Conservation (phyloP, 495 filamentous ascomycete species). For the Podospora pseudopauciseta region DNA sequence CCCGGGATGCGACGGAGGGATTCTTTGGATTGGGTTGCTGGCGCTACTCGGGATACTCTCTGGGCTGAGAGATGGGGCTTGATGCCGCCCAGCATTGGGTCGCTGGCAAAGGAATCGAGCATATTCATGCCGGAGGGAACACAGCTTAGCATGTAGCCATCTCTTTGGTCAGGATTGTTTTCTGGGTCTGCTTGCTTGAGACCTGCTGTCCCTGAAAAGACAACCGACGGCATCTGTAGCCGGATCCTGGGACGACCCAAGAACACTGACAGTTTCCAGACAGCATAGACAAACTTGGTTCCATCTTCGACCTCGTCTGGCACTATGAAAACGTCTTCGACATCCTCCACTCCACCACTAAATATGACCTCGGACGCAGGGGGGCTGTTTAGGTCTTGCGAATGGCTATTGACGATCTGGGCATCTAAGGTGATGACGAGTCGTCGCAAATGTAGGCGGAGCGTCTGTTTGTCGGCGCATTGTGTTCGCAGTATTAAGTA, state of each 20-base stretch:
- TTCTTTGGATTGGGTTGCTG: slow-evolving; percentile 51
- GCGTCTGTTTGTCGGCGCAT: slow-evolving; percentile 53
- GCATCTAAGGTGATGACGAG: slow-evolving; percentile 67
- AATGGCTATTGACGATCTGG: slow-evolving; percentile 60
- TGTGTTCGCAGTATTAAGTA: slow-evolving; percentile 70
- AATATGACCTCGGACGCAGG: slow-evolving; percentile 64
- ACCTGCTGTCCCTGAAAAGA: slow-evolving; percentile 71
- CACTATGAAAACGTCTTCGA: slow-evolving; percentile 60
- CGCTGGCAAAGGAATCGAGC: slow-evolving; percentile 68
- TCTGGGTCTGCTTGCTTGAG: slow-evolving; percentile 55
- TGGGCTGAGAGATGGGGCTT: slow-evolving; percentile 74
- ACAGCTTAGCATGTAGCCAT: slow-evolving; percentile 72
- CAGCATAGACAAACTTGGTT: slow-evolving; percentile 58
- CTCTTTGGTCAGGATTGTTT: slow-evolving; percentile 46
- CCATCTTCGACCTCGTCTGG: slow-evolving; percentile 49
- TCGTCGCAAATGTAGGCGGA: slow-evolving; percentile 59
- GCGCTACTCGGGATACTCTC: slow-evolving; percentile 73
- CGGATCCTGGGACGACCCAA: slow-evolving; percentile 73
- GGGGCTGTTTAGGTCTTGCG: slow-evolving; percentile 41
- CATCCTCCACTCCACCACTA: slow-evolving; percentile 55
- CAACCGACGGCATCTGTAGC: slow-evolving; percentile 70
- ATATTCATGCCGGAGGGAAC: slow-evolving; percentile 76
- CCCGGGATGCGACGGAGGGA: slow-evolving; percentile 58
- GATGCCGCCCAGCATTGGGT: slow-evolving; percentile 61
- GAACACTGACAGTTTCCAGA: slow-evolving; percentile 78